These are phyloP conservation scores for Camelina sativa DNA, from an alignment of 345 rosid species.

Conservation along the genomic window DNA sequence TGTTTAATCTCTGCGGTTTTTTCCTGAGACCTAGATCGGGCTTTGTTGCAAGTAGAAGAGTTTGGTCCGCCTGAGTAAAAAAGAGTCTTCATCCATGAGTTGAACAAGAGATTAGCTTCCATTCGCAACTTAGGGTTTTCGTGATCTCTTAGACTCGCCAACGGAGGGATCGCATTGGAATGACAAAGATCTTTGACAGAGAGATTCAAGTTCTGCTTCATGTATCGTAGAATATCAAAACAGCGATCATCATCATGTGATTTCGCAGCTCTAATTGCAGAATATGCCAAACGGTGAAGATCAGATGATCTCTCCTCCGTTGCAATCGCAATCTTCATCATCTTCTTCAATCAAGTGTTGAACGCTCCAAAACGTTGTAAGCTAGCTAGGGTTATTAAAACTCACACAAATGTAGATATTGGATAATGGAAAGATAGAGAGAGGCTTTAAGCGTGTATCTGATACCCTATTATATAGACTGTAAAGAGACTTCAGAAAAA, in stretches of 20 bases:
- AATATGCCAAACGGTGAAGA: not conserved
- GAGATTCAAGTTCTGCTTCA: constrained; percentile 6
- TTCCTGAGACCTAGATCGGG: not conserved
- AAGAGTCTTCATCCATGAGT: not conserved
- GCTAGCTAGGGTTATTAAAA: not conserved
- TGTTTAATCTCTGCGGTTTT: not conserved
- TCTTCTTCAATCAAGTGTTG: constrained; percentile 6
- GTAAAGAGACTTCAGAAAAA: not conserved
- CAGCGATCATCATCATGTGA: not conserved
- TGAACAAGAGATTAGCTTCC: not conserved
- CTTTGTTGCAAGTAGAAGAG: not conserved
- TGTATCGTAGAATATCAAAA: not conserved
- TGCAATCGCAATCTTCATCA: not conserved
- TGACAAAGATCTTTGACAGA: not conserved
- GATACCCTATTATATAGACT: not conserved
- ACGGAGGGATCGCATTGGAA: not conserved
- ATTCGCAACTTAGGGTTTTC: not conserved
- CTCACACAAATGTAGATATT: not conserved
- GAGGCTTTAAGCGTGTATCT: not conserved
- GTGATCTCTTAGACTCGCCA: not conserved
- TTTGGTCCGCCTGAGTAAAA: not conserved
- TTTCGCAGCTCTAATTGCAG: not conserved
- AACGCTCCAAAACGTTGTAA: too few relatives aligned
- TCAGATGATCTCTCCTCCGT: not conserved
- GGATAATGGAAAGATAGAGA: not conserved